Base-by-base conservation (phyloP, 2,329 filamentous ascomycete genomes). In the Claviceps sp. region DNA sequence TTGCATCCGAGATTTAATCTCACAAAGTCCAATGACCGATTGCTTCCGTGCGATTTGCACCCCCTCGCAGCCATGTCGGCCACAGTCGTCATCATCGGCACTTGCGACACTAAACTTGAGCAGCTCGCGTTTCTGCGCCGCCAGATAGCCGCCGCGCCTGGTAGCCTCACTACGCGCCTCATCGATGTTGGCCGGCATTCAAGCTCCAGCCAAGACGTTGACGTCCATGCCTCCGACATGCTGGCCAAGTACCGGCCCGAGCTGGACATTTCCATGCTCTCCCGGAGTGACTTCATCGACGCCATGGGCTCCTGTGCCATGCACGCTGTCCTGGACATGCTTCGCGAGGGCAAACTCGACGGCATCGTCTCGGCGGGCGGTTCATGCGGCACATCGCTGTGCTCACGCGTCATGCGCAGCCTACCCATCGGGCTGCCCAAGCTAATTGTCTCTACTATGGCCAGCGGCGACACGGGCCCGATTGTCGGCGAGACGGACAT, bases 401-500 rank as follows among this genome's bases (percentile, higher is more conserved):
- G 76, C 0, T 72, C 82, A 0, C 67, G 74, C 0, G 73, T 80
- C 0, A 85, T 87, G 81, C 71, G 79, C 2, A 74, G 71, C 0
- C 61, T 84, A 0, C 82, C 83, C 0, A 70, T 86, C 13, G 82
- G 82, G 0, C 76, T 87, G 49, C 84, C 84, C 0, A 87, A 87
- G 59, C 57, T 87, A 45, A 81, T 87, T 50, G 78, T 86, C 2
- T 84, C 79, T 22, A 87, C 84, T 0, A 77, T 86, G 58, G 82
- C 82, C 0, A 82, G 78, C 37, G 82, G 83, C 2, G 79, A 87
- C 55, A 79, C 80, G 1, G 74, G 73, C 0, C 75, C 77, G 0
- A 77, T 84, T n/a, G 70, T 87, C 1, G 81, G 77, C 42, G 82
- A 86, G 62, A 78, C 77, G 0, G 84, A 87, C 56, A 82, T 86